Percentiles rank a stretch among this genome's conserved stretches.
These are phyloP conservation scores for Aegilops umbellulata DNA, from an alignment of 176 grass and related monocot genomes.

Conservation along the genomic window DNA sequence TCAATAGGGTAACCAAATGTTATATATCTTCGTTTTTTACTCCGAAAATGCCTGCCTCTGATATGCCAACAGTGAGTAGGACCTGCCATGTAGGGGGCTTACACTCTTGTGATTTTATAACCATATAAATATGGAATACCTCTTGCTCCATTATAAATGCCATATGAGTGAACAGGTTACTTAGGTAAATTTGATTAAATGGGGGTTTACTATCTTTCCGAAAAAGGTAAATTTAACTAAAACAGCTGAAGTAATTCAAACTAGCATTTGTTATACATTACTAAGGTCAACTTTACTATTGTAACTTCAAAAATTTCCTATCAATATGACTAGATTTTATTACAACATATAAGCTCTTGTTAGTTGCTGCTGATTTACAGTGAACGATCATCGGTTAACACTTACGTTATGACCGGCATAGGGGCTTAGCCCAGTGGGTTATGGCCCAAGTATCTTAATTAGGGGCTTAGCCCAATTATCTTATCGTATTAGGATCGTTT, in stretches of 20 bases:
- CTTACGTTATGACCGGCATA: no score
- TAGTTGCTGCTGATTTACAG: background rate
- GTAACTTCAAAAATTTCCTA: background rate
- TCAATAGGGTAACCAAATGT: background rate
- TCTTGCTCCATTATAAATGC: background rate
- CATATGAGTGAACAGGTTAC: background rate
- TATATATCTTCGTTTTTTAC: background rate
- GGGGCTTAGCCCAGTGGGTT: no score
- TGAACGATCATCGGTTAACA: background rate
- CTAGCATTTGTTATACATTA: background rate
- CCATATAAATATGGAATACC: no score
- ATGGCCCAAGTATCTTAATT: no score
- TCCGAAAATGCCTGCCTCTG: background rate
- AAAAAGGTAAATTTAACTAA: background rate
- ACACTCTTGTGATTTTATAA: background rate
- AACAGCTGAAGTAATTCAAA: background rate
- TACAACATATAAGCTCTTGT: background rate
- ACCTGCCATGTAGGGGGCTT: background rate
- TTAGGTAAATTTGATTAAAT: background rate
- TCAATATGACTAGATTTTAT: background rate
- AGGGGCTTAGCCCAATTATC: no score
- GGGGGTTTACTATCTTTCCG: no score
- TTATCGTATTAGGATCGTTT: no score
- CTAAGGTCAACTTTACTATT: background rate
- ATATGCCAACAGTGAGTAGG: background rate